Evolutionary conservation across 352 stramenopile species (phyloP), one percentile per base, ranked within the genome.

Genomic region (Pythium phragmiticola): DNA sequence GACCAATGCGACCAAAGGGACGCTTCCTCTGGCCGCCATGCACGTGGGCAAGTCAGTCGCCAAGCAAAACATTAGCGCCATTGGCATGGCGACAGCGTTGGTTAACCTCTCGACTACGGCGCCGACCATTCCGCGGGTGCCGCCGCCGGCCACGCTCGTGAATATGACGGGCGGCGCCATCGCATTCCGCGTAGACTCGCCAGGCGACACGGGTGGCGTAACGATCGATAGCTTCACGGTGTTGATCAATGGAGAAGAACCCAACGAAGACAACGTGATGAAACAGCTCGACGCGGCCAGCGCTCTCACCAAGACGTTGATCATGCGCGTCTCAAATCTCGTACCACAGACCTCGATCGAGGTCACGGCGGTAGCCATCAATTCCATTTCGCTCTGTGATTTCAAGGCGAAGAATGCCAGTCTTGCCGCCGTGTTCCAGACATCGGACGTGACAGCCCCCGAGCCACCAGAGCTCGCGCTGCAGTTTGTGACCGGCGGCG

Each of bases 91-190:
- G 2, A 69, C 67, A 6, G 63, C 43, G 14, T 84, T 83, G 39
- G 65, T 58, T 1, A 69, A 74, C n/a, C 34, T 82, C 9, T 78
- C 64, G 4, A 91, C 82, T 0, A 45, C 54, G 2, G 21, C 14
- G 6, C 56, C 74, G 17, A 75, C 60, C 1, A 54, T 85, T 7
- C 82, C 80, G 0, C 56, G 57, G 0, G 34, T 71, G 0, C 77
- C 80, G 2, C 78, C 66, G 6, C 26, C 46, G 2, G 76, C 76
- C 12, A 68, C 33, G 5, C 41, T 84, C 3, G 42, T 77, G 11
- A 65, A 66, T 14, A 56, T 73, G 1, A 88, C 76, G 7, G 82
- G 82, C 14, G 82, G 82, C 23, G 71, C 80, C 13, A 58, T 88
- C 1, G 70, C 65, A 7, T 65, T 69, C 19, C 56, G 36, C 23